Evolutionary conservation across 805 yeast species (phyloP).

Genomic region (Pichia pseudocactophila): DNA sequence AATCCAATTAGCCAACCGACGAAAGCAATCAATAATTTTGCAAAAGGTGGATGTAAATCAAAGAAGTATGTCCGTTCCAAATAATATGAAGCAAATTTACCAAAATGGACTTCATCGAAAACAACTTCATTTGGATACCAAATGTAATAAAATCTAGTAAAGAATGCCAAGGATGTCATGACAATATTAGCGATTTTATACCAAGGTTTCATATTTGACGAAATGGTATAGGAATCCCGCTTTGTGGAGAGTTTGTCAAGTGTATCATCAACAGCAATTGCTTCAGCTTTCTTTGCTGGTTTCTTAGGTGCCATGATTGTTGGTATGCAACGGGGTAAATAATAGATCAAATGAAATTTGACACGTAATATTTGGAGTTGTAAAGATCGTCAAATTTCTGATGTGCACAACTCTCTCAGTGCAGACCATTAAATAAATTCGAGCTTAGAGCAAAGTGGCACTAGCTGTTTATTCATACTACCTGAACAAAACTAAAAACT

Average conservation of each 20-base stretch:
- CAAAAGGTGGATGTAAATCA: constrained; percentile 98
- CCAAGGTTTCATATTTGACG: constrained; percentile 21
- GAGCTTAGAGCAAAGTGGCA: no score
- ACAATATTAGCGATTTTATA: constrained; percentile 28
- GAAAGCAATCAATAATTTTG: constrained; percentile 82
- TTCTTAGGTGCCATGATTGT: constrained; percentile 18
- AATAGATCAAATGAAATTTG: not conserved
- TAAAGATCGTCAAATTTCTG: no score
- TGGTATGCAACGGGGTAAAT: not conserved
- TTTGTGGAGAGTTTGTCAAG: constrained; percentile 11
- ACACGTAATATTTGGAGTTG: not conserved
- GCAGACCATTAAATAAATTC: no score
- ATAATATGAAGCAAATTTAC: constrained; percentile 79
- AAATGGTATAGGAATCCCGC: constrained; percentile 10
- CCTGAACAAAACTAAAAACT: no score
- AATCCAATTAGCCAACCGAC: constrained; percentile 87
- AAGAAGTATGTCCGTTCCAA: constrained; percentile 86
- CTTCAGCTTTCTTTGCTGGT: constrained; percentile 4
- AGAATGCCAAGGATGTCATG: constrained; percentile 36
- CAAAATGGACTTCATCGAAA: constrained; percentile 82
- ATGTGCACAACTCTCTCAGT: no score
- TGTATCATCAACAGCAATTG: no score
- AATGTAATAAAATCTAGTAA: constrained; percentile 52
- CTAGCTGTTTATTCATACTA: no score
- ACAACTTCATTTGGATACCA: constrained; percentile 68